Evolutionary conservation across 1,284 basidiomycete species (phyloP).

Genomic region (Fomitiporia mediterranea): DNA sequence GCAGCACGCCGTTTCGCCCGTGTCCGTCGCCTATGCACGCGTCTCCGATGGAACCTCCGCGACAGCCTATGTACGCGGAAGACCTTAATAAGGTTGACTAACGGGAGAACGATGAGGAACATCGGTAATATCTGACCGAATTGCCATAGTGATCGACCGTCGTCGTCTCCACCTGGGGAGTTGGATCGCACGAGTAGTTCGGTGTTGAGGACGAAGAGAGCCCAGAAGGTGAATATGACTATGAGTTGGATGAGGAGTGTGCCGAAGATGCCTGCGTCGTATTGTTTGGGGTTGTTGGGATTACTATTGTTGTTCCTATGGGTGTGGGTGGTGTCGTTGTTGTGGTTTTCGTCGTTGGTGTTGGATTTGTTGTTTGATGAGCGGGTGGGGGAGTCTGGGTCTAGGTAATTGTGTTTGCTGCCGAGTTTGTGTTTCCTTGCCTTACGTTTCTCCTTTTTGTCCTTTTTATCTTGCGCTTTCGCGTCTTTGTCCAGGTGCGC

Average conservation of each 20-base stretch:
- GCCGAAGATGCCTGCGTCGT: constrained; percentile 13
- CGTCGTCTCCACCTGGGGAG: constrained; percentile 23
- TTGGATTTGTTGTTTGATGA: too few relatives aligned
- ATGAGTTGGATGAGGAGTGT: constrained; percentile 21
- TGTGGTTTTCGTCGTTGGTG: too few relatives aligned
- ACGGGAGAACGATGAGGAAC: constrained; percentile 21
- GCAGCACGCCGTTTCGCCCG: background rate
- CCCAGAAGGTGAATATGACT: constrained; percentile 25
- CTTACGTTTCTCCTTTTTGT: background rate
- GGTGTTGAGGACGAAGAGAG: constrained; percentile 26
- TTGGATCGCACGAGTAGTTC: constrained; percentile 27
- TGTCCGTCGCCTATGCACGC: constrained; percentile 4
- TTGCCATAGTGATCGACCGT: constrained; percentile 27
- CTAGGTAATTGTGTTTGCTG: background rate
- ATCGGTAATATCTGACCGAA: constrained; percentile 27
- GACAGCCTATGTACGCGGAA: constrained; percentile 16
- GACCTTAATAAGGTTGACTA: constrained; percentile 17
- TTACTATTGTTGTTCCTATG: too few relatives aligned
- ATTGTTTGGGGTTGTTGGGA: background rate
- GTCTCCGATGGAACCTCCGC: constrained; percentile 2
- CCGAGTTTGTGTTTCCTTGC: background rate
- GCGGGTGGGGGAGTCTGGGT: too few relatives aligned
- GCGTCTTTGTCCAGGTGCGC: background rate
- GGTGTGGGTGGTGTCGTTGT: too few relatives aligned
- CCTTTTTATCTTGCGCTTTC: background rate